phyloP scores from a whole-genome alignment of 768 basidiomycete genomes.

The Lactarius pseudohatsudake region DNA sequence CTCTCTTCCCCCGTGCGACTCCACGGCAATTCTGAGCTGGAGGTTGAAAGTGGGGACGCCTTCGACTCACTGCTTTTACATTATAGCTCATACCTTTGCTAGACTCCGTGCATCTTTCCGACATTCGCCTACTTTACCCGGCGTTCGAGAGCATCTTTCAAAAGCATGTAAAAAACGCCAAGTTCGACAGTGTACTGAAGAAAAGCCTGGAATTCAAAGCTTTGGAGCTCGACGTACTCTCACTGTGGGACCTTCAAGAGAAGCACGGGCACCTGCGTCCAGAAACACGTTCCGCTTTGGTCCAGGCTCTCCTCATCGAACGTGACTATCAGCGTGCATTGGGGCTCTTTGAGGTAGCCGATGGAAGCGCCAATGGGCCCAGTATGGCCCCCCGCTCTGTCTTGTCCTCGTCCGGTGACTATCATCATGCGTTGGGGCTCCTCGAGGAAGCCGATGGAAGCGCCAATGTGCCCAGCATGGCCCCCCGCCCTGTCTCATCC shows the following conservation, averaged over 20 bases:
- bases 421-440: neutral
- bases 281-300: neutral
- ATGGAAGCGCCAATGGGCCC: neutral
- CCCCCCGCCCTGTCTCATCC: neutral
- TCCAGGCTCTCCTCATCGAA: constrained; percentile 3
- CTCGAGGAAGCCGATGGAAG: neutral
- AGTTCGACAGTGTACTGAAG: neutral
- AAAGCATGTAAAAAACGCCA: neutral
- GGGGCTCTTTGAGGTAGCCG: neutral
- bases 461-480: neutral
- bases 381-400: no score
- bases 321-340: neutral
- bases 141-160: neutral
- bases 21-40: neutral
- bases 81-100: neutral
- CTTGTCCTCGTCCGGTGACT: neutral
- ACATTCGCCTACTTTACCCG: neutral
- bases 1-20: neutral
- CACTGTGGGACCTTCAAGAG: neutral
- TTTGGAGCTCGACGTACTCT: constrained; percentile 5
- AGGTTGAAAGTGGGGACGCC: neutral
- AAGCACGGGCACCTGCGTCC: neutral
- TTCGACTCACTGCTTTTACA: neutral
- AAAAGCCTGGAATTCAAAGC: neutral
- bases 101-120: neutral